phyloP scores from a whole-genome alignment of 2,329 filamentous ascomycete species.

The Colletotrichum tamarilloi region DNA sequence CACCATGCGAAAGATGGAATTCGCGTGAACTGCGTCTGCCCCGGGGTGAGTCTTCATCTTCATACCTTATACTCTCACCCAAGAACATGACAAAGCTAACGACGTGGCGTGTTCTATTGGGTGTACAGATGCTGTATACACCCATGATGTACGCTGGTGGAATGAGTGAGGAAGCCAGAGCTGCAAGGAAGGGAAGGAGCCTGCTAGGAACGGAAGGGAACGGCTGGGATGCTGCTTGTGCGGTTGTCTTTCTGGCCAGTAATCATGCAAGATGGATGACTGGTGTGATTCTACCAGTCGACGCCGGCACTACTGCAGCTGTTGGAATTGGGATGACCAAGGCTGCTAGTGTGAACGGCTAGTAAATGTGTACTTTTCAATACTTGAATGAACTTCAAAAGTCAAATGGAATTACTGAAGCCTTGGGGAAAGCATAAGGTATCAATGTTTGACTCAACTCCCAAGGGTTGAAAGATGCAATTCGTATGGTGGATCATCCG shows the following conservation, averaged over 20 bases:
- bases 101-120: background rate
- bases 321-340: slow-evolving; percentile 39
- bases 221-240: slow-evolving; percentile 55
- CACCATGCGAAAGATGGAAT: slow-evolving; percentile 49
- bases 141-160: slow-evolving; percentile 56
- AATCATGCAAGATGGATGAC: slow-evolving; percentile 57
- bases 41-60: slow-evolving; percentile 54
- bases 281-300: slow-evolving; percentile 52
- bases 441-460: no score
- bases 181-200: slow-evolving; percentile 50
- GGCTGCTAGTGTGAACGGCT: slow-evolving; percentile 43
- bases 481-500: slow-evolving; percentile 3
- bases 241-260: slow-evolving; percentile 52
- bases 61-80: background rate
- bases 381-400: background rate
- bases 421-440: no score
- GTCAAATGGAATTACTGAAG: background rate
- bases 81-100: background rate
- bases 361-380: background rate
- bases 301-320: slow-evolving; percentile 53
- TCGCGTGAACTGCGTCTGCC: slow-evolving; percentile 50
- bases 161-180: slow-evolving; percentile 52
- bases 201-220: slow-evolving; percentile 55
- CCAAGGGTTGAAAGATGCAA: background rate
- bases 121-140: slow-evolving; percentile 55